Conservation (phyloP, 257 asterid species). For the Sherardia arvensis region DNA sequence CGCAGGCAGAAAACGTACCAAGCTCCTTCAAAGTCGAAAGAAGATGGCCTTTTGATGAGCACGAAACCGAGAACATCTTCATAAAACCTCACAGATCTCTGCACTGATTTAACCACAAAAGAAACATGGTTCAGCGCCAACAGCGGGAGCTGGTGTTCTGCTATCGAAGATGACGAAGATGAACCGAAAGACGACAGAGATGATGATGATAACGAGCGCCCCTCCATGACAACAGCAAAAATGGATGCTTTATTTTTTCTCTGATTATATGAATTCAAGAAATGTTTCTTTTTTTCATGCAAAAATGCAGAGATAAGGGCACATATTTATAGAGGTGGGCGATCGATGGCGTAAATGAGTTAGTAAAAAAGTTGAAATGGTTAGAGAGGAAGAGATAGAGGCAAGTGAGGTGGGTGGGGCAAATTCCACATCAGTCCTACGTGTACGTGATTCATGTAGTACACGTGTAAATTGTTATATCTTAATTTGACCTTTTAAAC, state of each 20-base stretch:
- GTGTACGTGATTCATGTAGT: neutral
- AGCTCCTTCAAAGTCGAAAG: constrained; percentile 81
- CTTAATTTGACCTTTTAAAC: too few relatives aligned
- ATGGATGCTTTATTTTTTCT: too few relatives aligned
- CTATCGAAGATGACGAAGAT: constrained; percentile 2
- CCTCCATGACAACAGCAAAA: neutral
- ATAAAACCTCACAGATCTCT: constrained; percentile 46
- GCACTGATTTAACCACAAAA: constrained; percentile 56
- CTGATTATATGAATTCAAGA: neutral
- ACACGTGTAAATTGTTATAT: neutral
- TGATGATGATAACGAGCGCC: constrained; percentile 7
- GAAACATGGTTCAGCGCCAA: constrained; percentile 69
- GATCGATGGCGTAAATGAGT: neutral
- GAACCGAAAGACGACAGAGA: constrained; percentile 1
- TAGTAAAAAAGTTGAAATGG: neutral
- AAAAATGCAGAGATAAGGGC: neutral
- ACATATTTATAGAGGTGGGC: neutral
- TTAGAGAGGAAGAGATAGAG: neutral
- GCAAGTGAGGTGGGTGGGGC: neutral
- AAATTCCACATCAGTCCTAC: constrained; percentile 8
- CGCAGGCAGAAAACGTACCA: constrained; percentile 33
- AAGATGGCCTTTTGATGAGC: constrained; percentile 71
- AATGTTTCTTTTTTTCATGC: neutral
- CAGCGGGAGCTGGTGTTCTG: constrained; percentile 25
- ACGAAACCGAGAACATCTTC: constrained; percentile 66